Percentiles rank a stretch among this genome's conserved stretches.
phyloP scores from a whole-genome alignment of 331 rosid species.

The Arachis monticola region DNA sequence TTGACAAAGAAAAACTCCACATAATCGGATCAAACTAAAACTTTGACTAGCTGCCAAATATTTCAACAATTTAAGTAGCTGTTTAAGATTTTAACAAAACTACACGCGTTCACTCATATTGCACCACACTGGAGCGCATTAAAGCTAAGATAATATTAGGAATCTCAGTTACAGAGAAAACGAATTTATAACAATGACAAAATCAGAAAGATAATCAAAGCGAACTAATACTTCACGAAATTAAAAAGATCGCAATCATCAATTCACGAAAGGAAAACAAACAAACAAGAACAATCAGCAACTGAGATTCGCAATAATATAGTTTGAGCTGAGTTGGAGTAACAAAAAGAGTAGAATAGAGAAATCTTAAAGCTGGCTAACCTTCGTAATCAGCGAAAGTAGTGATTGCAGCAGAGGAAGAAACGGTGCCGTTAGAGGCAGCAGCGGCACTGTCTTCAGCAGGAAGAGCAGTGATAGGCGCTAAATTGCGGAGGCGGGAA shows the following conservation, averaged over 20 bases:
- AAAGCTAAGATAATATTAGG: background rate
- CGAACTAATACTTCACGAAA: background rate
- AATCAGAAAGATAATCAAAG: background rate
- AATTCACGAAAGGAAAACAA: background rate
- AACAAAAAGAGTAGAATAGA: background rate
- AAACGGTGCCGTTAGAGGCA: slow-evolving; percentile 51
- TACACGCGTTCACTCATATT: slow-evolving; percentile 21
- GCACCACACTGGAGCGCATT: background rate
- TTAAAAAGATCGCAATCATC: background rate
- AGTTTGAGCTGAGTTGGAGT: background rate
- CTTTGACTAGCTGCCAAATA: slow-evolving; percentile 2
- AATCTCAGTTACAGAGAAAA: slow-evolving; percentile 1
- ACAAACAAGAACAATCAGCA: background rate
- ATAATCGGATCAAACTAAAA: background rate
- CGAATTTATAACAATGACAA: background rate
- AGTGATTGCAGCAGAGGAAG: slow-evolving; percentile 48
- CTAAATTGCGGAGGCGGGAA: slow-evolving; percentile 56
- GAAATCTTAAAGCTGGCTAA: slow-evolving; percentile 14
- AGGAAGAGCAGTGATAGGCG: slow-evolving; percentile 51
- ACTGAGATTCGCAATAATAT: background rate
- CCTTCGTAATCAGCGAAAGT: slow-evolving; percentile 66
- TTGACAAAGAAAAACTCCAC: slow-evolving; percentile 11
- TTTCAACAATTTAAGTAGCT: background rate
- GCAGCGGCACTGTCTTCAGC: slow-evolving; percentile 56
- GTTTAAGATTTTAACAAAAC: background rate